Conservation (phyloP, 225 moss, liverwort and hornwort genomes). For the Asterella californica region DNA sequence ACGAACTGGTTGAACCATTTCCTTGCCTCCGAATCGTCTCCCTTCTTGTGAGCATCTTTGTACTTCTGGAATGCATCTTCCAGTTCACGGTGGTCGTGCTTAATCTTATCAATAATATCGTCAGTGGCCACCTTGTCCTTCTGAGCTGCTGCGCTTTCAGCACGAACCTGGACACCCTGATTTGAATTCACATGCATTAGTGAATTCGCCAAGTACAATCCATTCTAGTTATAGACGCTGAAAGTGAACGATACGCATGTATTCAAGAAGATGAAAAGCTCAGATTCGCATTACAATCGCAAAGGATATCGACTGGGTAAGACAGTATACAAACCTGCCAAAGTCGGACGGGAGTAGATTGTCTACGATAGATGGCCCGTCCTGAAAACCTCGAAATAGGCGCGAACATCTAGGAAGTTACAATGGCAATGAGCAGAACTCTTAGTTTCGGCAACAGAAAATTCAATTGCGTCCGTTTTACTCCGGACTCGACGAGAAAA, state of each 20-base stretch:
- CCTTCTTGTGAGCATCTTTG: slow-evolving; percentile 31
- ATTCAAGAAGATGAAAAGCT: background rate
- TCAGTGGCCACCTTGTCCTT: background rate
- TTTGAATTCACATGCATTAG: background rate
- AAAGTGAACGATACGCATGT: background rate
- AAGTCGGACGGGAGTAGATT: background rate
- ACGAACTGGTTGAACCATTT: slow-evolving; percentile 58
- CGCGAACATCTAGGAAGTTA: background rate
- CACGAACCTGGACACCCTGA: slow-evolving; percentile 12
- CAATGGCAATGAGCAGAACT: background rate
- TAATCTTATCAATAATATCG: slow-evolving; percentile 32
- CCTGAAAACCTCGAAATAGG: background rate
- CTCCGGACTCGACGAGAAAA: no score
- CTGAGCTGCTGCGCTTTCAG: slow-evolving; percentile 5
- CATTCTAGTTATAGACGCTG: background rate
- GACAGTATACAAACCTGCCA: background rate
- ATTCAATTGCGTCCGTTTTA: background rate
- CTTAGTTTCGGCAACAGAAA: background rate
- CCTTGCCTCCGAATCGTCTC: slow-evolving; percentile 25
- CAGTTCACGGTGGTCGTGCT: slow-evolving; percentile 36
- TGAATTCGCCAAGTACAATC: background rate
- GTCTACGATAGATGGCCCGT: background rate
- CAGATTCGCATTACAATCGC: background rate
- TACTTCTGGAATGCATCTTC: slow-evolving; percentile 34
- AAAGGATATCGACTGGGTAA: background rate